Conservation (phyloP, 2,329 filamentous ascomycete genomes). For the Truncatella angustata region DNA sequence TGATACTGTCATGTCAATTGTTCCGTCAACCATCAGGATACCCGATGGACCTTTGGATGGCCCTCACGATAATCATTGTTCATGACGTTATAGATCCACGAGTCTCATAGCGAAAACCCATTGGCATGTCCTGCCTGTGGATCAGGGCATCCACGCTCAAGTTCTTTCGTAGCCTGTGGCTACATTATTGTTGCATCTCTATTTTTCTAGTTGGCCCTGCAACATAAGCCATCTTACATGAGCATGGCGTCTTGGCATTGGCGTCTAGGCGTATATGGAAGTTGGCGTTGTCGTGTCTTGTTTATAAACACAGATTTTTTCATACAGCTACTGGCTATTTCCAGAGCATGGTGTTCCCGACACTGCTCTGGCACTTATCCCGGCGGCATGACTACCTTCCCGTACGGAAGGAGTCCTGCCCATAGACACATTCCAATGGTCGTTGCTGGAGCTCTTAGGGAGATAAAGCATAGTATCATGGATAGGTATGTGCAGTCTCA, state of each 20-base stretch:
- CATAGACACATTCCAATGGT: background rate
- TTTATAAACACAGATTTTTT: slow-evolving; percentile 12
- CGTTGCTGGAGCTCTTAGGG: slow-evolving; percentile 5
- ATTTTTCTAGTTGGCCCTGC: slow-evolving; percentile 14
- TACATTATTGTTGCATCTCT: slow-evolving; percentile 20
- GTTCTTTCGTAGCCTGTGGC: slow-evolving; percentile 17
- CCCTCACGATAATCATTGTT: slow-evolving; percentile 22
- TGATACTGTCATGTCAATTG: slow-evolving; percentile 21
- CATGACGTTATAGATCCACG: slow-evolving; percentile 21
- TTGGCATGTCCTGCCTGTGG: slow-evolving; percentile 12
- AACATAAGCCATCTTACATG: slow-evolving; percentile 13
- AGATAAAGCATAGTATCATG: background rate
- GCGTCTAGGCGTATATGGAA: slow-evolving; percentile 17
- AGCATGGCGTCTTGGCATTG: slow-evolving; percentile 16
- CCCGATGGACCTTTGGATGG: slow-evolving; percentile 26
- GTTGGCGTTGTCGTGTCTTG: slow-evolving; percentile 18
- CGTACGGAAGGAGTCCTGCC: background rate
- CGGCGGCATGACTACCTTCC: background rate
- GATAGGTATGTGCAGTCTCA: background rate
- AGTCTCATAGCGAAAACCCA: slow-evolving; percentile 4
- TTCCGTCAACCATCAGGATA: slow-evolving; percentile 26
- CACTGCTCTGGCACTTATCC: background rate
- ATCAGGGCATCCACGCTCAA: slow-evolving; percentile 8
- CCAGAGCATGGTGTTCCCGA: background rate
- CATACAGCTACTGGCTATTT: slow-evolving; percentile 4